Percentiles rank a stretch among this genome's conserved stretches.
These are phyloP conservation scores for Phytophthora sp. DNA, from an alignment of 352 stramenopile genomes.

Conservation along the genomic window DNA sequence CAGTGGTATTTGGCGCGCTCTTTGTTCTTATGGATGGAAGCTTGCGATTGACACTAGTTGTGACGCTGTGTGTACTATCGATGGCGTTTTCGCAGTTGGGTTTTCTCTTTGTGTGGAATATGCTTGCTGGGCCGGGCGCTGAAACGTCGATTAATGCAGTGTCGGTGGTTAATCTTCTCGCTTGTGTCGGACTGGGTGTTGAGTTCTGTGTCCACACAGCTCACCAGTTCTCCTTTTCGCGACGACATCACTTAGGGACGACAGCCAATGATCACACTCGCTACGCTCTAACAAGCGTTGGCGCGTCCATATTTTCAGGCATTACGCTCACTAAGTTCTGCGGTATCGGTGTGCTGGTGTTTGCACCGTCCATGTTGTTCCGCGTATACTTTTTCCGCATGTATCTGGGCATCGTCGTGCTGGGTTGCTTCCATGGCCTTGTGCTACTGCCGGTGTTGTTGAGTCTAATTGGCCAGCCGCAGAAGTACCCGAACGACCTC, in stretches of 20 bases:
- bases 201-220: slow-evolving; percentile 92
- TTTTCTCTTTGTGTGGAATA: slow-evolving; percentile 86
- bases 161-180: slow-evolving; percentile 90
- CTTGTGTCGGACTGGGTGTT: slow-evolving; percentile 85
- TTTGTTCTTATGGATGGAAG: slow-evolving; percentile 81
- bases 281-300: slow-evolving; percentile 77
- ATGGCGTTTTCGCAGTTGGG: slow-evolving; percentile 82
- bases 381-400: slow-evolving; percentile 94
- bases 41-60: slow-evolving; percentile 65
- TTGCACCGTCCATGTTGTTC: slow-evolving; percentile 92
- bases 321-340: slow-evolving; percentile 94
- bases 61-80: slow-evolving; percentile 79
- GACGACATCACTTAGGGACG: slow-evolving; percentile 48
- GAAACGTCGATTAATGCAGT: slow-evolving; percentile 90
- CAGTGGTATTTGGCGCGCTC: slow-evolving; percentile 80
- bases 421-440: slow-evolving; percentile 88
- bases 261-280: slow-evolving; percentile 70
- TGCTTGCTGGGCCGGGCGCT: slow-evolving; percentile 34
- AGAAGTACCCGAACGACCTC: slow-evolving; percentile 63
- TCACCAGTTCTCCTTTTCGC: slow-evolving; percentile 80
- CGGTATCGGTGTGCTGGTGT: slow-evolving; percentile 88
- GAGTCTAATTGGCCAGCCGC: slow-evolving; percentile 64
- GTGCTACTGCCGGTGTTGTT: slow-evolving; percentile 84
- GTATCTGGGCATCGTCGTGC: slow-evolving; percentile 89
- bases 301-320: slow-evolving; percentile 87